These are phyloP conservation scores for Chernovozyma sophiae-reginae DNA, from an alignment of 1,139 yeast genomes.

Conservation along the genomic window DNA sequence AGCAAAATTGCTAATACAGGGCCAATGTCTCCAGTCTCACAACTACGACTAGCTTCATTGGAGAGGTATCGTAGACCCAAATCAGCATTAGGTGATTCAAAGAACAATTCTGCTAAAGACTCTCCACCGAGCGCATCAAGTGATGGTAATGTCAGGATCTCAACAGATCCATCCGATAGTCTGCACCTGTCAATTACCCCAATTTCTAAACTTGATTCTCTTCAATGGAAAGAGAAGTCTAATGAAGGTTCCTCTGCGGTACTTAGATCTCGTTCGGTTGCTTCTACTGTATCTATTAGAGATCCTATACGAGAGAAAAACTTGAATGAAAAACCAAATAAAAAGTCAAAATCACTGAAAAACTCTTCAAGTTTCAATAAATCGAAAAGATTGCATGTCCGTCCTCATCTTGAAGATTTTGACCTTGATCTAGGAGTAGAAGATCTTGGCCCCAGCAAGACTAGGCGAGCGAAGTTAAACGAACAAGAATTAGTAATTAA, in stretches of 20 bases:
- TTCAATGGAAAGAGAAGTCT: background rate
- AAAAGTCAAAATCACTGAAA: background rate
- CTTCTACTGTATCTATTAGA: background rate
- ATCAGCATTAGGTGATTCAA: background rate
- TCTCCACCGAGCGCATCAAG: background rate
- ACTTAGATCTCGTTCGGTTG: background rate
- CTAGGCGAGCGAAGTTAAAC: background rate
- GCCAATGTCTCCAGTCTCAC: constrained; percentile 5
- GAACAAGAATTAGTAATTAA: background rate
- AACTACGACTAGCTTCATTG: constrained; percentile 2
- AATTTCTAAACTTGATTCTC: too few relatives aligned
- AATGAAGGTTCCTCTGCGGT: background rate
- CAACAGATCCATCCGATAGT: background rate
- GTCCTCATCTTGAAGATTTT: constrained; percentile 6
- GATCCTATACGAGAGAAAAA: background rate
- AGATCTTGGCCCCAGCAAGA: background rate
- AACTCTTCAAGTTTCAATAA: background rate
- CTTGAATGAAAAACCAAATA: background rate
- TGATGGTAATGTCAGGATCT: background rate
- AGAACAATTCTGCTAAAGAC: background rate
- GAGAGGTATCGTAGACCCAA: background rate
- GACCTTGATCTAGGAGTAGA: constrained; percentile 1
- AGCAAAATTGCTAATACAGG: background rate
- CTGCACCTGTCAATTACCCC: too few relatives aligned
- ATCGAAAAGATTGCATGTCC: background rate